phyloP scores from a whole-genome alignment of 1,284 basidiomycete species.

The Cryptococcus depauperatus region DNA sequence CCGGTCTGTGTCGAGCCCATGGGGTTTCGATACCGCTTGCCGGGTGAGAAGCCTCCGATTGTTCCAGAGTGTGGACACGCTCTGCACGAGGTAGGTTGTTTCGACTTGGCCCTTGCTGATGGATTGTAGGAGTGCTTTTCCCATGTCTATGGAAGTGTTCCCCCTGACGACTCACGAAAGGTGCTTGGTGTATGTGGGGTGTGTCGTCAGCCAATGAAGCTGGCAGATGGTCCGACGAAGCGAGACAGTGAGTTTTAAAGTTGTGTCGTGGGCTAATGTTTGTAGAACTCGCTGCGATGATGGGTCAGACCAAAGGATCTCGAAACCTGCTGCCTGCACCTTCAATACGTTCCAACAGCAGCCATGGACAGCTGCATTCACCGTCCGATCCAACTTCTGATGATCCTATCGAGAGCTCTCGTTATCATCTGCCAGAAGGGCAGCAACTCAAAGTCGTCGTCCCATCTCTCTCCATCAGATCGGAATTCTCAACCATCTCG shows the following conservation, averaged over 20 bases:
- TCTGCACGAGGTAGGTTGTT: constrained; percentile 71
- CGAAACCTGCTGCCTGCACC: constrained; percentile 34
- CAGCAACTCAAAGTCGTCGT: constrained; percentile 57
- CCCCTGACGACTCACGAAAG: constrained; percentile 56
- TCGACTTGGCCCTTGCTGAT: constrained; percentile 5
- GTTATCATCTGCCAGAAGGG: constrained; percentile 28
- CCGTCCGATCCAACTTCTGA: constrained; percentile 59
- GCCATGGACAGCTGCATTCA: constrained; percentile 5
- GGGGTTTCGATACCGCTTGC: constrained; percentile 49
- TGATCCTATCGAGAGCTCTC: constrained; percentile 61
- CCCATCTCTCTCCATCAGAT: constrained; percentile 76
- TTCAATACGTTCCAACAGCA: constrained; percentile 13
- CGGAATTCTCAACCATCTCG: constrained; percentile 75
- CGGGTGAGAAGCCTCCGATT: constrained; percentile 92
- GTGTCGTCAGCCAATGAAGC: constrained; percentile 88
- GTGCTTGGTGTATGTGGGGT: constrained; percentile 93
- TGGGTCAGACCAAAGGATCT: constrained; percentile 52
- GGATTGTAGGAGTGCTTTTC: constrained; percentile 74
- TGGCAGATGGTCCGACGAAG: constrained; percentile 54
- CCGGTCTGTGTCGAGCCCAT: constrained; percentile 45
- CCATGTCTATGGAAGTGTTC: constrained; percentile 84
- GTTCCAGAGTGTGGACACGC: constrained; percentile 96
- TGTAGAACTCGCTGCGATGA: constrained; percentile 79
- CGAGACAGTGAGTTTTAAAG: constrained; percentile 62
- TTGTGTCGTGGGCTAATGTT: constrained; percentile 2